Conservation (phyloP, 805 yeast species). For the Metschnikowia dekortorum region DNA sequence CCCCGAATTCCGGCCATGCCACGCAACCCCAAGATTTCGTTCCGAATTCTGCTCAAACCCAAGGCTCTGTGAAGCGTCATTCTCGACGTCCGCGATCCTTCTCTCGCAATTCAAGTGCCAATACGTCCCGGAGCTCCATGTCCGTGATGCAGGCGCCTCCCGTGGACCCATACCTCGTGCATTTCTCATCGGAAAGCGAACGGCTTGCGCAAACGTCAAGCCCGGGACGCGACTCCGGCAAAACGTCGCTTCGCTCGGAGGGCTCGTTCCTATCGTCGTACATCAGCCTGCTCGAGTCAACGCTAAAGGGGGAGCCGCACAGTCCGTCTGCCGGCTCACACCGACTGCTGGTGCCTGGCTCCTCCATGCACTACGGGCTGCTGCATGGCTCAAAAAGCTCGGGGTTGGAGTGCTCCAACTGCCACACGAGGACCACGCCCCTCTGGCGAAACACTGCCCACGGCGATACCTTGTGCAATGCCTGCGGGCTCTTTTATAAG, state of each 20-base stretch:
- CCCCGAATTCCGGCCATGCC: too few relatives aligned
- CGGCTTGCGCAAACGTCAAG: neutral
- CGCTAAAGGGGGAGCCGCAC: slow-evolving; percentile 27
- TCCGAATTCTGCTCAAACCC: too few relatives aligned
- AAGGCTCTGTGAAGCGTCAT: neutral
- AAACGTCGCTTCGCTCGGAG: neutral
- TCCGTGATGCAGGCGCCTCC: neutral
- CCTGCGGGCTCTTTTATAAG: slow-evolving; percentile 44
- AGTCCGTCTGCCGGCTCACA: slow-evolving; percentile 2
- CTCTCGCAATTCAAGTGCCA: neutral
- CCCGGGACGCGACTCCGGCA: neutral
- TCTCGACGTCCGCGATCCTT: neutral
- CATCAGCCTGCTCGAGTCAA: slow-evolving; percentile 36
- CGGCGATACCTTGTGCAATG: slow-evolving; percentile 43
- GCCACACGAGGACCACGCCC: slow-evolving; percentile 43
- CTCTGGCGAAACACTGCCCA: slow-evolving; percentile 40
- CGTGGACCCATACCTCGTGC: slow-evolving; percentile 3
- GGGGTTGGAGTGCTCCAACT: slow-evolving; percentile 36
- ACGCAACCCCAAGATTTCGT: too few relatives aligned
- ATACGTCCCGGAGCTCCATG: neutral
- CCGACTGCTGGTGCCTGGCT: slow-evolving; percentile 2
- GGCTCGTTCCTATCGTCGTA: slow-evolving; percentile 33
- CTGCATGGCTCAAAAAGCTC: slow-evolving; percentile 6
- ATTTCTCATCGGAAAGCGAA: neutral
- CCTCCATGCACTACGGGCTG: slow-evolving; percentile 10